Evolutionary conservation across 2,329 filamentous ascomycete species (phyloP).

Genomic region (Capronia epimyces): DNA sequence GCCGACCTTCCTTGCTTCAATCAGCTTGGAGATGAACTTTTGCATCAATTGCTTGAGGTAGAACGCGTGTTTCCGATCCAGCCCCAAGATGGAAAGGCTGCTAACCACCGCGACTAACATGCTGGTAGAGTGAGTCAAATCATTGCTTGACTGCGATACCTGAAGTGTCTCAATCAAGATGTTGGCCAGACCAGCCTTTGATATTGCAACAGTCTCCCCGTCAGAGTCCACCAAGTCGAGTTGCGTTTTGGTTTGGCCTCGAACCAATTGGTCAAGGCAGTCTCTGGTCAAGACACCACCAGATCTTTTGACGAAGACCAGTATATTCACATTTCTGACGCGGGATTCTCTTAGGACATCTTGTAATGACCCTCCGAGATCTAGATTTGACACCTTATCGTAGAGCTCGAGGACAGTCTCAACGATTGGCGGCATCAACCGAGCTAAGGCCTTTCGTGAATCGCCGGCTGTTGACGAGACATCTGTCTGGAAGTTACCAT

Average conservation of each 20-base stretch:
- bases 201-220: constrained; percentile 20
- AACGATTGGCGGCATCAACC: constrained; percentile 20
- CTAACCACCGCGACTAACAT: constrained; percentile 65
- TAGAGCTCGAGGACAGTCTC: constrained; percentile 23
- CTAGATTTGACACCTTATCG: constrained; percentile 20
- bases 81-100: constrained; percentile 72
- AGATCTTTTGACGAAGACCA: constrained; percentile 16
- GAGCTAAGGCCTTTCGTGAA: constrained; percentile 16
- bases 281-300: constrained; percentile 15
- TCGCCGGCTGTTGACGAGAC: constrained; percentile 7
- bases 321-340: constrained; percentile 18
- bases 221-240: background rate
- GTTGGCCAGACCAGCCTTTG: constrained; percentile 22
- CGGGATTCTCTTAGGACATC: constrained; percentile 21
- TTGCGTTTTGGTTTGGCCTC: background rate
- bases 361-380: constrained; percentile 21
- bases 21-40: constrained; percentile 73
- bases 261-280: constrained; percentile 14
- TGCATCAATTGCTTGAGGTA: constrained; percentile 79
- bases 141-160: constrained; percentile 21
- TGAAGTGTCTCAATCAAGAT: constrained; percentile 25
- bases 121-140: constrained; percentile 14
- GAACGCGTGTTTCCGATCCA: constrained; percentile 85
- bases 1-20: constrained; percentile 85
- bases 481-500: constrained; percentile 12